A percentile compares a stretch with the other conserved stretches of the same genome.
phyloP scores from a whole-genome alignment of 257 asterid species.

The Ilex aquifolium region DNA sequence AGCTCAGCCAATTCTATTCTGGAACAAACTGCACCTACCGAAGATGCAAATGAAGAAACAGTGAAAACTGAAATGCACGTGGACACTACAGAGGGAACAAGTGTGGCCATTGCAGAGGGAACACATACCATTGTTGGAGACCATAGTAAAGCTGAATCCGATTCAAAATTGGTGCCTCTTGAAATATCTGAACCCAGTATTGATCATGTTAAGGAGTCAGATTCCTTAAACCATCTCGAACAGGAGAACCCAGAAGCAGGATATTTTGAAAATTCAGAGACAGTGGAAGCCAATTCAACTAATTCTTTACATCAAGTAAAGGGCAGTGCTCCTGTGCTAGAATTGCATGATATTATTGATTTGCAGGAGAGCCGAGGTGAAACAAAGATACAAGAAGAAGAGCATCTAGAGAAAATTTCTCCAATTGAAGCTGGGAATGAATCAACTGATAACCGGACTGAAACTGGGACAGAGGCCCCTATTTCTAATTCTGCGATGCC shows the following conservation, averaged over 20 bases:
- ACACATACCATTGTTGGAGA: conserved; percentile 30
- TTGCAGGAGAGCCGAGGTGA: conserved; percentile 32
- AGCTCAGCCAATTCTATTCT: conserved; percentile 24
- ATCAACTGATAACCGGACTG: conserved; percentile 27
- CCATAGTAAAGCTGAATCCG: conserved; percentile 31
- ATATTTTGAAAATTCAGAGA: conserved; percentile 27
- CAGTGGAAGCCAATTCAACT: conserved; percentile 33
- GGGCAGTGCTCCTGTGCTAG: conserved; percentile 19
- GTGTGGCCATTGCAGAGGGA: conserved; percentile 26
- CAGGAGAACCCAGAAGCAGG: conserved; percentile 25
- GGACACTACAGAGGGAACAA: conserved; percentile 33
- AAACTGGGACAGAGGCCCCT: conserved; percentile 31
- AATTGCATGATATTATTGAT: conserved; percentile 21
- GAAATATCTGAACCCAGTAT: conserved; percentile 35
- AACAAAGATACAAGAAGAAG: conserved; percentile 29
- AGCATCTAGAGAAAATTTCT: conserved; percentile 22
- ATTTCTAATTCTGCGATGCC: conserved; percentile 35
- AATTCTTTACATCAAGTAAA: conserved; percentile 29
- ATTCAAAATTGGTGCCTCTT: conserved; percentile 23
- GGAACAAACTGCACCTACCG: conserved; percentile 30
- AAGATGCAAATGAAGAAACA: conserved; percentile 36
- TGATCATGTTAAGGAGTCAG: conserved; percentile 39
- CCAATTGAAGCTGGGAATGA: conserved; percentile 33
- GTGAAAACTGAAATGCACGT: conserved; percentile 28
- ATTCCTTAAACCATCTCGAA: conserved; percentile 26